Evolutionary conservation across 1,284 basidiomycete genomes (phyloP), one percentile per base, ranked within the genome.

Genomic region (Cryptococcus depauperatus): DNA sequence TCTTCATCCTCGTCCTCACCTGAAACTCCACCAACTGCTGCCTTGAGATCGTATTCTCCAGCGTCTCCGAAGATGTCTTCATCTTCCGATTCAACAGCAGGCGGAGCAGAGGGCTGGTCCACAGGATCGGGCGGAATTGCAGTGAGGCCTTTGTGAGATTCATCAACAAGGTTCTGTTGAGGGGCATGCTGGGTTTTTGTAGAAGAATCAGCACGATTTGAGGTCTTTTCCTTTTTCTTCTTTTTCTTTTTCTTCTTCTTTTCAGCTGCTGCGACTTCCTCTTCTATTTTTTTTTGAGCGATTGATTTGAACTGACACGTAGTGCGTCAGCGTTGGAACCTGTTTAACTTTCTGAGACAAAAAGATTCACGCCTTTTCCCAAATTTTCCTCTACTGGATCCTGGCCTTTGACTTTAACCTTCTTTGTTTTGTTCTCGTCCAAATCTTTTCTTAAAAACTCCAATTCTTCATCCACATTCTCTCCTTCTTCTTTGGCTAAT

Each of bases 61-160:
- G 79, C 87, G 41, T 76, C 89, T 1, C 80, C 85, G 65, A 95
- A 95, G 45, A 93, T 93, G 48, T 77, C 74, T n/a, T 74, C 73
- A 23, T 74, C 74, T 8, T 73, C 71, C 23, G 44, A 46, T 21
- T 49, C 21, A 14, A 19, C 28, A 16, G 32, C 37, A 9, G 48
- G 38, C 13, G 35, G 35, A 33, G 47, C 25, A 2, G 48, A 21
- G 13, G 28, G n/a, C n/a, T n/a, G n/a, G n/a, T n/a, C n/a, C n/a
- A n/a, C n/a, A n/a, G n/a, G n/a, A n/a, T n/a, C n/a, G n/a, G n/a
- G n/a, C n/a, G n/a, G n/a, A n/a, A n/a, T n/a, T n/a, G n/a, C 22
- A 8, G 19, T 13, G 21, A 37, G 22, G n/a, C 30, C 32, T 16
- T 40, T 29, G 25, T n/a, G 14, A 26, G 39, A 21, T 32, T 42